Base-by-base conservation (phyloP, 192 early-diverging fungal species). In the Coemansia reversa region DNA sequence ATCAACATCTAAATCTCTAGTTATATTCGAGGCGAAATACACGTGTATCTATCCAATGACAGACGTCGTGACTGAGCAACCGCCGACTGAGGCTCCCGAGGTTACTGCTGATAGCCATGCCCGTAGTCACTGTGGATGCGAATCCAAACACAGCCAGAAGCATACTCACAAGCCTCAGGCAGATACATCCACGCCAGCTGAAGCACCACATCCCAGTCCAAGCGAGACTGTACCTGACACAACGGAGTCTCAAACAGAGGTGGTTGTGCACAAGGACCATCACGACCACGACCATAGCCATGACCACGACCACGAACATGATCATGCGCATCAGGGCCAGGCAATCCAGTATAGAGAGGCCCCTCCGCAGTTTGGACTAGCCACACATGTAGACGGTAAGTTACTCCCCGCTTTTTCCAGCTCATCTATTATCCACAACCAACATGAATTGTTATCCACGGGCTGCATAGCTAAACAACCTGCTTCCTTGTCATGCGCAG, bases 381-480 rank as follows among this genome's bases (percentile, higher is more conserved):
- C 79, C n/a, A 60, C 49, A 2, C 72, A 75, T 50, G 79, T 81
- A 30, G 79, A 81, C 64, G 66, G 73, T 75, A 75, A 71, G 77
- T 71, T 55, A n/a, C 14, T 23, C 47, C 47, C 47, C 35, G 0
- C 28, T 24, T 16, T 5, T 47, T 7, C 28, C 22, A 52, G 25
- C 4, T 18, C 23, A 22, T 22, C 8, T 24, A 27, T 53, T 53
- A 53, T 22, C 39, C 39, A 16, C 39, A 16, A 45, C 12, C 39
- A 45, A 14, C 16, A 16, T 45, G 3, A 16, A 16, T 45, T 45
- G 39, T 45, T 45, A 16, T 11, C 14, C 14, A 16, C 39, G 14
- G 39, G 12, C 39, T 45, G 1, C 12, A 16, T 45, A 45, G 14
- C 14, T 45, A 45, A 45, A 45, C 7, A 45, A 45, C 3, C 39